These are phyloP conservation scores for Globisporangium rhizosaccharum DNA, from an alignment of 352 stramenopile species.

Conservation along the genomic window DNA sequence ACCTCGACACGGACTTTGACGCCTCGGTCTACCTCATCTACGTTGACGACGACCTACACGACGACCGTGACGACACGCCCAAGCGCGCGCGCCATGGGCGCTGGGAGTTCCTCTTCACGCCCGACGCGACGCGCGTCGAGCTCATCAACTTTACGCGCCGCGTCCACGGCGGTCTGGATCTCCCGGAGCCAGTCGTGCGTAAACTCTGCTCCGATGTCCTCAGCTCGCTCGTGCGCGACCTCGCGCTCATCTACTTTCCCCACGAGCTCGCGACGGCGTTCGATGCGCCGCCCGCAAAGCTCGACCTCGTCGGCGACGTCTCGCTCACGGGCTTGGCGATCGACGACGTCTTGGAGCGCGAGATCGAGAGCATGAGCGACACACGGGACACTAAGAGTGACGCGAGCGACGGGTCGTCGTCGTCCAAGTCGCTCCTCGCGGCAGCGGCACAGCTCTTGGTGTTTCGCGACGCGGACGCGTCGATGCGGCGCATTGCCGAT, in stretches of 20 bases:
- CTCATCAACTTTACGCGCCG: constrained; percentile 61
- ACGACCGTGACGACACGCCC: constrained; percentile 16
- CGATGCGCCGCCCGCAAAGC: constrained; percentile 40
- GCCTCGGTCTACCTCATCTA: constrained; percentile 54
- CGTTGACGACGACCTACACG: constrained; percentile 44
- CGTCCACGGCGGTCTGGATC: constrained; percentile 60
- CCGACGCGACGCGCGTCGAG: constrained; percentile 56
- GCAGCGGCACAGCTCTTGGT: constrained; percentile 42
- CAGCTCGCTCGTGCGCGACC: constrained; percentile 52
- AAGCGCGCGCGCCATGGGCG: constrained; percentile 16
- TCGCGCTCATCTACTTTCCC: constrained; percentile 61
- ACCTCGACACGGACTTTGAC: constrained; percentile 66
- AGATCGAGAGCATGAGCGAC: constrained; percentile 24
- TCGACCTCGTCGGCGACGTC: constrained; percentile 56
- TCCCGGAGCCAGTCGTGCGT: constrained; percentile 62
- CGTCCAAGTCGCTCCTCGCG: constrained; percentile 18
- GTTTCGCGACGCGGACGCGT: constrained; percentile 28
- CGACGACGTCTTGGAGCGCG: constrained; percentile 52
- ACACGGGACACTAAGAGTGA: background rate
- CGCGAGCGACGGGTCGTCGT: constrained; percentile 1
- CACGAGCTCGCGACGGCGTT: constrained; percentile 55
- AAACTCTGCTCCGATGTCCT: constrained; percentile 67
- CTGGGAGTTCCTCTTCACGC: constrained; percentile 59
- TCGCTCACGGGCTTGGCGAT: constrained; percentile 47
- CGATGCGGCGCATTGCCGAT: constrained; percentile 45